phyloP scores from a whole-genome alignment of 164 flowering plant genomes.

The Warburgia ugandensis region DNA sequence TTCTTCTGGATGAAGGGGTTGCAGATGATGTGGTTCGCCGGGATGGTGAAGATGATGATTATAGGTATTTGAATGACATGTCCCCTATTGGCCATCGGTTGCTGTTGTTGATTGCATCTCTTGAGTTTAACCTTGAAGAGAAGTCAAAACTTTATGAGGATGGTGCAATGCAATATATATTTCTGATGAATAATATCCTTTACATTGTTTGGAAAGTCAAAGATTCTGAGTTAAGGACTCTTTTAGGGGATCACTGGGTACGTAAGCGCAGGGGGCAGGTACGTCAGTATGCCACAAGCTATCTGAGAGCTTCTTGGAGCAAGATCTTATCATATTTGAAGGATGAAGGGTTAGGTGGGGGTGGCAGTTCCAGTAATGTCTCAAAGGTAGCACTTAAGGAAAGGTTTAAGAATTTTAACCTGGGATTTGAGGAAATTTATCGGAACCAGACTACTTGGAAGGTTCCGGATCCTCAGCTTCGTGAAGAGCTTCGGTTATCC shows the following conservation, averaged over 20 bases:
- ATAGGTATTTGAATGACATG: slow-evolving; percentile 14
- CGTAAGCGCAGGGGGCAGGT: slow-evolving; percentile 59
- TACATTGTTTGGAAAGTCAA: slow-evolving; percentile 82
- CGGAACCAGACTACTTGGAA: slow-evolving; percentile 77
- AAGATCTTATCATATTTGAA: slow-evolving; percentile 59
- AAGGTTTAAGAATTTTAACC: slow-evolving; percentile 73
- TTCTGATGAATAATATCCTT: slow-evolving; percentile 77
- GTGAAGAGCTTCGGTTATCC: slow-evolving; percentile 75
- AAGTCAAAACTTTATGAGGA: slow-evolving; percentile 73
- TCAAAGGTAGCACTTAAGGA: slow-evolving; percentile 65
- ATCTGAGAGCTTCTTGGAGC: slow-evolving; percentile 85
- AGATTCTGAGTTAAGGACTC: slow-evolving; percentile 66
- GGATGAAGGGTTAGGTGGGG: slow-evolving; percentile 67
- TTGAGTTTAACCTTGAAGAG: slow-evolving; percentile 73
- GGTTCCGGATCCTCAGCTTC: slow-evolving; percentile 70
- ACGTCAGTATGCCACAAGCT: slow-evolving; percentile 62
- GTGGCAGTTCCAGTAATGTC: slow-evolving; percentile 58
- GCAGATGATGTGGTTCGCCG: slow-evolving; percentile 10
- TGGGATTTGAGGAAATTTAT: slow-evolving; percentile 71
- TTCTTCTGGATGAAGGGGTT: slow-evolving; percentile 29
- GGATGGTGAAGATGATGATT: slow-evolving; percentile 22
- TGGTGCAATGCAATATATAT: slow-evolving; percentile 57
- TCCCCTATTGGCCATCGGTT: slow-evolving; percentile 43
- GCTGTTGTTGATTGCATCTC: slow-evolving; percentile 29
- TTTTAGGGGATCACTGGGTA: slow-evolving; percentile 80